These are phyloP conservation scores for Glonium stellatum DNA, from an alignment of 495 filamentous ascomycete genomes.

Conservation along the genomic window DNA sequence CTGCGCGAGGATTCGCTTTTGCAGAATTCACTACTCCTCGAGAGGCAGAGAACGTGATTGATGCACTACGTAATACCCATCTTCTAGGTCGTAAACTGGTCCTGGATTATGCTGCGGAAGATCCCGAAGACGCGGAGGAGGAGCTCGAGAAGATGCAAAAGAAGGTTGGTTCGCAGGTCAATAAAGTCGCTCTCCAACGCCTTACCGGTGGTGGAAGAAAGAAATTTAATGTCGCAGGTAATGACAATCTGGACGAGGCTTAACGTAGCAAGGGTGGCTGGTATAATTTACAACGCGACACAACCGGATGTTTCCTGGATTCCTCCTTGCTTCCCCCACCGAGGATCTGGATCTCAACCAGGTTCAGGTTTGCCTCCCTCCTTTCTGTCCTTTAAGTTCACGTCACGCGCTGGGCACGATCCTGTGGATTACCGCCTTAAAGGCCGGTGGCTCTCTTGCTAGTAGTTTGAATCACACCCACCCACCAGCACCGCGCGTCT, in stretches of 20 bases:
- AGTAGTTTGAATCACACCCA: constrained; percentile 19
- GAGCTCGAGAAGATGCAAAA: constrained; percentile 93
- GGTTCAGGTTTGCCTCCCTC: constrained; percentile 2
- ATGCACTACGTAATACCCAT: constrained; percentile 87
- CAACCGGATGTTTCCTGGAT: constrained; percentile 12
- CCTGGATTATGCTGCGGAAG: constrained; percentile 78
- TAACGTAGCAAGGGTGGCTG: constrained; percentile 32
- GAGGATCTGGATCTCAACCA: constrained; percentile 7
- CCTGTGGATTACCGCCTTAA: constrained; percentile 14
- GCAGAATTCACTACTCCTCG: constrained; percentile 87
- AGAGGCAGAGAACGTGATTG: constrained; percentile 90
- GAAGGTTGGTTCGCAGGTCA: constrained; percentile 80
- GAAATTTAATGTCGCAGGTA: constrained; percentile 64
- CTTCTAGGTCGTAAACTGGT: constrained; percentile 81
- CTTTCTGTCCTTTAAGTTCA: constrained; percentile 14
- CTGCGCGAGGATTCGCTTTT: constrained; percentile 90
- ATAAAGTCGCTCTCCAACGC: constrained; percentile 80
- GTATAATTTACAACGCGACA: constrained; percentile 22
- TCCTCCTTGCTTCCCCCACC: constrained; percentile 24
- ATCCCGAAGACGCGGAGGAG: constrained; percentile 84
- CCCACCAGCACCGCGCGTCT: constrained; percentile 21
- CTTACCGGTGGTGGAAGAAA: constrained; percentile 75
- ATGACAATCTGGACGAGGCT: constrained; percentile 57
- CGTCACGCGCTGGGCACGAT: constrained; percentile 20
- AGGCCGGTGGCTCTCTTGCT: constrained; percentile 11